A percentile compares a stretch with the other conserved stretches of the same genome.
Evolutionary conservation across 768 basidiomycete genomes (phyloP).

Genomic region (Gloeopeniophorella convolvens): DNA sequence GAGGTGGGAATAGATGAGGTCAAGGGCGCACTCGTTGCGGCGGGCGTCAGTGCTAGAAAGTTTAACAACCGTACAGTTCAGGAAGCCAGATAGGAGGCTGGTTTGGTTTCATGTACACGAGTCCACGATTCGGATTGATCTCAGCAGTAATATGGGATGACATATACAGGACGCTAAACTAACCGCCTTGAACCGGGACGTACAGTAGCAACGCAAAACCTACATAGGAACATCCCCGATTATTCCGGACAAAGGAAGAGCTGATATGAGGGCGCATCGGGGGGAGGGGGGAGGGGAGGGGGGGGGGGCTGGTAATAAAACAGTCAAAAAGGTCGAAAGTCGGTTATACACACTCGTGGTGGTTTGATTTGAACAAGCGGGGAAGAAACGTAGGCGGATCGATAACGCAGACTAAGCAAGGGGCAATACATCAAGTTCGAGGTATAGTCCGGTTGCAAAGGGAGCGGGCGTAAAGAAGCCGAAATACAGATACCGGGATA

Average conservation of each 20-base stretch:
- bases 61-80: background rate
- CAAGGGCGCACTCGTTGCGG: constrained; percentile 48
- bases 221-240: constrained; percentile 14
- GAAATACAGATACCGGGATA: constrained; percentile 4
- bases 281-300: no score
- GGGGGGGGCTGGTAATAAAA: constrained; percentile 11
- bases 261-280: background rate
- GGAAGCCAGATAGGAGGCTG: no score
- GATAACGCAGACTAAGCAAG: background rate
- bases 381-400: background rate
- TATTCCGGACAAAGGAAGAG: constrained; percentile 5
- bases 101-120: background rate
- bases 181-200: constrained; percentile 5
- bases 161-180: constrained; percentile 15
- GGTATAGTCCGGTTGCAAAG: constrained; percentile 3
- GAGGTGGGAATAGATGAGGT: constrained; percentile 83
- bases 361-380: background rate
- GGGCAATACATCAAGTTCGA: background rate
- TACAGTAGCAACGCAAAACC: constrained; percentile 17
- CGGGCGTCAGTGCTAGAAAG: constrained; percentile 44
- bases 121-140: constrained; percentile 8
- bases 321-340: constrained; percentile 3
- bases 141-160: constrained; percentile 10
- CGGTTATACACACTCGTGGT: constrained; percentile 10
- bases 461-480: background rate